phyloP scores from a whole-genome alignment of 345 rosid species.

The Balakata baccata region DNA sequence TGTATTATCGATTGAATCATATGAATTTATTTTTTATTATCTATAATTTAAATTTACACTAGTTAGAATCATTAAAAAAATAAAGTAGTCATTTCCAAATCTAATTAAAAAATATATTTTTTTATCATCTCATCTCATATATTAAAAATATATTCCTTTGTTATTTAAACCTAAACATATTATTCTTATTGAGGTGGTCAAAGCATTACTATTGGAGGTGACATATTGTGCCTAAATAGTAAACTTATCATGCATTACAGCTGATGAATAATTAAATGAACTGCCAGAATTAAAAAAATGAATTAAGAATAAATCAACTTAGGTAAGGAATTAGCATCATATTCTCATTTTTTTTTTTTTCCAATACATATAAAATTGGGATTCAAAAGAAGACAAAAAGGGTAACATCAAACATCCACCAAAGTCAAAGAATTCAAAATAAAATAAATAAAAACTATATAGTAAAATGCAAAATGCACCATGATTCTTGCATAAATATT shows the following conservation, averaged over 20 bases:
- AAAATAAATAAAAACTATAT: neutral
- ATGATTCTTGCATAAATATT: constrained; percentile 7
- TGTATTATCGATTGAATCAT: too few species aligned
- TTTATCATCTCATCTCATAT: too few species aligned
- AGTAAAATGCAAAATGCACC: constrained; percentile 1
- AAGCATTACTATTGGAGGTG: neutral
- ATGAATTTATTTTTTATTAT: too few species aligned
- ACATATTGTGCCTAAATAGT: neutral
- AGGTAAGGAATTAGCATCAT: constrained; percentile 13
- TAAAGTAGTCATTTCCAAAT: too few species aligned
- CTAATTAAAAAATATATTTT: too few species aligned
- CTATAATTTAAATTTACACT: too few species aligned
- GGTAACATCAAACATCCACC: constrained; percentile 6
- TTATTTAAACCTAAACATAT: neutral
- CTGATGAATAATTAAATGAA: neutral
- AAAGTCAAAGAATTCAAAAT: neutral
- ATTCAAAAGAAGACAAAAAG: constrained; percentile 5
- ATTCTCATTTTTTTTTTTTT: too few species aligned
- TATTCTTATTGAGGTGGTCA: neutral
- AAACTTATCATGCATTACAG: neutral
- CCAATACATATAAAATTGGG: neutral
- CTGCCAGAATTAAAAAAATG: constrained; percentile 5
- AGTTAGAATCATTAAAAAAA: too few species aligned
- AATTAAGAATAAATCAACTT: neutral
- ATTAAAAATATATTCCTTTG: too few species aligned